Evolutionary conservation across 2,329 filamentous ascomycete genomes (phyloP), one percentile per base, ranked within the genome.

Genomic region (Colletotrichum spaethianum): DNA sequence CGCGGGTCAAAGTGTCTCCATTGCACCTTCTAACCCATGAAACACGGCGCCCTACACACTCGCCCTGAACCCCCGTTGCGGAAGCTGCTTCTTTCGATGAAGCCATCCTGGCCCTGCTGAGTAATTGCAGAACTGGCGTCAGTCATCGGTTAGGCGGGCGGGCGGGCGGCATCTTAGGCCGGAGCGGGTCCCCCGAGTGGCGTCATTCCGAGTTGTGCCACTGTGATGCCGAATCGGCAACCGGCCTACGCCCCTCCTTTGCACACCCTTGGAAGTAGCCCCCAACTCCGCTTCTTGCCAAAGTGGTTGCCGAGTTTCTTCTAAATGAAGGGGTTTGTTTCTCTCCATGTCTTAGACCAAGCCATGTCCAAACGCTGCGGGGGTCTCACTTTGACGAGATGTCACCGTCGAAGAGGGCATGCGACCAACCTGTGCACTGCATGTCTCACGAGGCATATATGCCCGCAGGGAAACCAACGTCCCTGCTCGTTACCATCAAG

Each of bases 171-270:
- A 16, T 9, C 42, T 36, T 14, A 18, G 44, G 14, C 44, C 40
- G 46, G 56, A 57, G 55, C 26, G 44, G 31, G 26, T 20, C 40
- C 53, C 63, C 56, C 20, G 36, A 52, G 57, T 63, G 50, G 57
- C 69, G 63, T 72, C 64, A 72, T 72, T 46, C 64, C 64, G 68
- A 68, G 31, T 63, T 68, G 48, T 68, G 44, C 44, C 52, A 55
- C 57, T 28, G 36, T 50, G 69, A 28, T 64, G 36, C 57, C 52
- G 64, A 57, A 46, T 60, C 64, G 69, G 36, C 63, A 60, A 31
- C 36, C 57, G 44, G 31, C 28, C 26, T 11, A 9, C n/a, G 20
- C n/a, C 14, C n/a, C 31, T 36, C 40, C 42, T 55, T 56, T n/a
- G 3, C 59, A 31, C 28, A 40, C 40, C 31, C 28, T n/a, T 61